These are phyloP conservation scores for Colletotrichum plurivorum DNA, from an alignment of 2,329 filamentous ascomycete genomes.

Conservation along the genomic window DNA sequence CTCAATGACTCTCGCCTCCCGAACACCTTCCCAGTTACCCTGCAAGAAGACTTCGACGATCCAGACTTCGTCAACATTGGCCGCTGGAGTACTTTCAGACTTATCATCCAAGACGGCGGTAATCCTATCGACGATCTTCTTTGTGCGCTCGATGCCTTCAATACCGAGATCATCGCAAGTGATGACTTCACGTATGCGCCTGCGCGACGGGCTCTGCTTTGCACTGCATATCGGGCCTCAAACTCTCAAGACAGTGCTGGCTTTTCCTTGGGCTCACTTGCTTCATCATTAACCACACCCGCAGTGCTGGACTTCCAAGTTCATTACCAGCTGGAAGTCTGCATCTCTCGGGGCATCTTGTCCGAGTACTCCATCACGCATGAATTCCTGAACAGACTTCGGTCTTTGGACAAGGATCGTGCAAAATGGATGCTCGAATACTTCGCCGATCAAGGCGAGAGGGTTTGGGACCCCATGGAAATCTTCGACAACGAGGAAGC, in stretches of 20 bases:
- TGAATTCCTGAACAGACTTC: slow-evolving; percentile 77
- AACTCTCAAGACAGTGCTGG: neutral
- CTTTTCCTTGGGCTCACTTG: slow-evolving; percentile 43
- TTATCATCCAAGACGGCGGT: slow-evolving; percentile 55
- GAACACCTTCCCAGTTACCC: slow-evolving; percentile 53
- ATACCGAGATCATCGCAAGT: slow-evolving; percentile 68
- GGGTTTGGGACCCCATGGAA: slow-evolving; percentile 78
- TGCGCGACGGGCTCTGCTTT: slow-evolving; percentile 10
- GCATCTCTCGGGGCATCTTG: slow-evolving; percentile 83
- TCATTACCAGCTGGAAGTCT: slow-evolving; percentile 93
- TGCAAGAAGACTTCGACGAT: slow-evolving; percentile 53
- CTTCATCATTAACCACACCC: slow-evolving; percentile 60
- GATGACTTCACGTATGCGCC: slow-evolving; percentile 58
- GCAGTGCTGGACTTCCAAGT: slow-evolving; percentile 75
- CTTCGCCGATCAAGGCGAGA: slow-evolving; percentile 74
- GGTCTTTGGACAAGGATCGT: slow-evolving; percentile 56
- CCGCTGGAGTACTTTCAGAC: slow-evolving; percentile 69
- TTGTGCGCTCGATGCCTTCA: slow-evolving; percentile 78
- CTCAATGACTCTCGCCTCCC: slow-evolving; percentile 51
- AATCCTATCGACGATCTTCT: slow-evolving; percentile 59
- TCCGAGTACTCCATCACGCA: slow-evolving; percentile 80
- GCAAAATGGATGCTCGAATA: slow-evolving; percentile 82
- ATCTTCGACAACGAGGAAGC: slow-evolving; percentile 74
- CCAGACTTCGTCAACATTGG: slow-evolving; percentile 64
- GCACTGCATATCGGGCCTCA: neutral